Percentiles rank a stretch among this genome's conserved stretches.
phyloP scores from a whole-genome alignment of 768 basidiomycete species.

The Mycena galericulata region DNA sequence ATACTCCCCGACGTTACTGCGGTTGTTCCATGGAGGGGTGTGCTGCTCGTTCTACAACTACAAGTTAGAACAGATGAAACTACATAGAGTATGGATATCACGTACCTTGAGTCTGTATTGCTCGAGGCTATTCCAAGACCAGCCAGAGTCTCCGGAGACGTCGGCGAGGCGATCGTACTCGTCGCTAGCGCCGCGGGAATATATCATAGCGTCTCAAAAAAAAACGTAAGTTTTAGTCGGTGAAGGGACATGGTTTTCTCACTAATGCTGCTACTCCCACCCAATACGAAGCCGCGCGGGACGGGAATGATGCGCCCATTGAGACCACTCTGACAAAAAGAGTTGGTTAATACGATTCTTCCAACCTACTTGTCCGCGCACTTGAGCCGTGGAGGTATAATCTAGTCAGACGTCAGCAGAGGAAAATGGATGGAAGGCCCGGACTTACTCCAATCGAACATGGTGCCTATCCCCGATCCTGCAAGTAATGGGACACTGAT shows the following conservation, averaged over 20 bases:
- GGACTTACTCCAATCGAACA: conserved; percentile 37
- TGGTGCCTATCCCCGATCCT: conserved; percentile 4
- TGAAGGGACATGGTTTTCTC: background rate
- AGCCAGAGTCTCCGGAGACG: conserved; percentile 36
- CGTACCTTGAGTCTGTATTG: conserved; percentile 33
- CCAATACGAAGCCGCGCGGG: conserved; percentile 43
- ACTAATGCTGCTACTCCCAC: conserved; percentile 47
- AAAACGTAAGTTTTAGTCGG: background rate
- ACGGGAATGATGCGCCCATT: conserved; percentile 39
- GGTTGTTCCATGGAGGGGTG: conserved; percentile 36
- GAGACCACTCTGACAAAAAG: conserved; percentile 39
- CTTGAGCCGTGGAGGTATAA: conserved; percentile 37
- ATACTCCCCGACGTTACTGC: conserved; percentile 36
- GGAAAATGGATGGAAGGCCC: too few species aligned
- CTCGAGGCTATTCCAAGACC: conserved; percentile 42
- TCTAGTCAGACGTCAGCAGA: conserved; percentile 12
- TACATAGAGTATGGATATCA: background rate
- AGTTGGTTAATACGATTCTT: background rate
- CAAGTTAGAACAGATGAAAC: background rate
- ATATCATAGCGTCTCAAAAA: conserved; percentile 39
- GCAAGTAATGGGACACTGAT: conserved; percentile 23
- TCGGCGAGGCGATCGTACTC: conserved; percentile 42
- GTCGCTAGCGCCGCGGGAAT: conserved; percentile 40
- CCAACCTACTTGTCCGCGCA: background rate
- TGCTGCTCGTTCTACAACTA: conserved; percentile 36